Base-by-base conservation (phyloP, 371 early-diverging fungal genomes). In the Smittium culicis region DNA sequence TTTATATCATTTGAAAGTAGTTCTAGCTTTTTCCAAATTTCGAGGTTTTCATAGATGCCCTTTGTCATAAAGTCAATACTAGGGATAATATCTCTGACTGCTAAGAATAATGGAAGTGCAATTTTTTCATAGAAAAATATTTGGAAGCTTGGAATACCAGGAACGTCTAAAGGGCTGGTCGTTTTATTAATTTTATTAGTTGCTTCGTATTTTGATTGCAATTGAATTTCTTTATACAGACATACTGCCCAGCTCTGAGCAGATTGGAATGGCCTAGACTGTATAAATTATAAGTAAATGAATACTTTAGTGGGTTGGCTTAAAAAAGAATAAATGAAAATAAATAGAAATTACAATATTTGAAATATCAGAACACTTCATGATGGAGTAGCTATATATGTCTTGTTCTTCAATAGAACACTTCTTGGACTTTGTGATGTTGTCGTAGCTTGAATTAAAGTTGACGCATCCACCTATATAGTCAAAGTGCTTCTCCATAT, bases 311-410 rank as follows among this genome's bases (percentile, higher is more conserved):
- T 11, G 45, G 45, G 11, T 11, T 45, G 5, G 45, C 20, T 45
- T 45, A 5, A 45, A 45, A 20, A 45, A 45, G 5, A 45, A 11
- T n/a, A n/a, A 45, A 45, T 20, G 5, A 11, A 45, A 45, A 45
- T 45, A 45, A 45, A 45, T 45, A 45, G 20, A n/a, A 54, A 5
- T 14, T 0, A 72, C 75, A 33, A 74, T 68, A 65, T 91, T 91
- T 70, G 86, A 86, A 62, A 91, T 86, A 68, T 91, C 92, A 24
- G 91, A 86, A 74, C 89, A 89, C 74, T 91, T 91, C 71, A 91
- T 86, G 2, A 90, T 70, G 72, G 1, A 64, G 67, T 59, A 73
- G 71, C 78, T 70, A 76, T 45, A 70, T 66, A 70, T 68, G 68
- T 61, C 69, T 69, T 70, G 73, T 68, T 70, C 77, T 78, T 76